Base-by-base conservation (phyloP, 2,329 filamentous ascomycete species). In the Aspergillus sp. region DNA sequence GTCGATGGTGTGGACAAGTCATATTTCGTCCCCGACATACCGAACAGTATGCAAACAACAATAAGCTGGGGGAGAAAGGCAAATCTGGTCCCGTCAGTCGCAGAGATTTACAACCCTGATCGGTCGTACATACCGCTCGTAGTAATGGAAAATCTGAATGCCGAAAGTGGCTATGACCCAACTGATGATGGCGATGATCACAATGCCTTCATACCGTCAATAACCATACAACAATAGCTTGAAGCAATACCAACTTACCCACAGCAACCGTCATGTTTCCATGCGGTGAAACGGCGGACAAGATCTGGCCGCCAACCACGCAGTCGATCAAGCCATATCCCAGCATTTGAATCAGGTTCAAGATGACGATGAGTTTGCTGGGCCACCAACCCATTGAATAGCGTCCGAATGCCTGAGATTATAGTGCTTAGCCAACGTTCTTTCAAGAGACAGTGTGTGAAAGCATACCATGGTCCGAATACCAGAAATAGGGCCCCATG, bases 351-450 rank as follows among this genome's bases (percentile, higher is more conserved):
- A 89, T 81, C 50, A 89, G 77, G 67, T 88, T 88, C 59, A 89
- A 75, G 21, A 88, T 67, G 13, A 87, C 85, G 36, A 88, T 81
- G 7, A 89, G 72, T 71, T 88, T 88, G 55, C 83, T 83, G 0
- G 86, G 86, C 80, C 83, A 88, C 83, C 84, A 88, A 6, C 86
- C 86, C 82, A 88, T 88, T 17, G 82, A 77, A 67, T 86, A 88
- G 11, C 85, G 80, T 4, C 84, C 82, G 65, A 86, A 81, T 27
- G 86, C 83, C 79, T 81, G 59, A 63, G 49, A 53, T 23, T 32
- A 41, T 54, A 44, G 19, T 38, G 41, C 23, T 11, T 39, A 17
- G 42, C 49, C 27, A 36, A 30, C 52, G 4, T 27, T 19, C 8
- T 10, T 36, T 15, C 7, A 48, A 5, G 2, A n/a, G 5, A 47